phyloP scores from a whole-genome alignment of 2,329 filamentous ascomycete genomes.

The Trichoderma harzianum region DNA sequence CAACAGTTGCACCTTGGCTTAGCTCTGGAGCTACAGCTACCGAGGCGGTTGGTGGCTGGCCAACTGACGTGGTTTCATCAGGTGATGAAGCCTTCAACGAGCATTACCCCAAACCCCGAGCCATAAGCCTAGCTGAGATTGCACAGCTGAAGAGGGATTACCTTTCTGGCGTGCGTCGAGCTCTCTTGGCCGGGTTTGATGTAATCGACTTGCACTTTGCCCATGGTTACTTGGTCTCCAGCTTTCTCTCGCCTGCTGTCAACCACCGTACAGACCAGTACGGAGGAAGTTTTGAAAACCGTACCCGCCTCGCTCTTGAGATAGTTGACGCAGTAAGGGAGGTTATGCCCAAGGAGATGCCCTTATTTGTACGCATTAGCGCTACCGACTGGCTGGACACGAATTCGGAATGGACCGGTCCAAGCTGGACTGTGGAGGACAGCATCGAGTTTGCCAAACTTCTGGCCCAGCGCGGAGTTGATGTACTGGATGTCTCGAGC shows the following conservation, averaged over 20 bases:
- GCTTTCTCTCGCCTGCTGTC: slow-evolving; percentile 65
- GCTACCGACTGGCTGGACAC: slow-evolving; percentile 73
- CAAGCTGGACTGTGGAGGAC: slow-evolving; percentile 66
- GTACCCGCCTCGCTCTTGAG: slow-evolving; percentile 65
- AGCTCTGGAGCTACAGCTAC: slow-evolving; percentile 44
- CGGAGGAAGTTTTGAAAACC: slow-evolving; percentile 69
- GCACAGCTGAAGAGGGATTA: slow-evolving; percentile 59
- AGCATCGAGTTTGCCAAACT: slow-evolving; percentile 60
- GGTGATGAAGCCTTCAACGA: slow-evolving; percentile 52
- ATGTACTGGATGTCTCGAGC: slow-evolving; percentile 70
- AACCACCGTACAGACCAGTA: slow-evolving; percentile 68
- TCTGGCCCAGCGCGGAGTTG: slow-evolving; percentile 64
- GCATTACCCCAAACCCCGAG: slow-evolving; percentile 56
- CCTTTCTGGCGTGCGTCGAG: slow-evolving; percentile 49
- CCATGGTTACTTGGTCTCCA: slow-evolving; percentile 70
- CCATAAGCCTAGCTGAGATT: slow-evolving; percentile 64
- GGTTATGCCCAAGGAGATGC: slow-evolving; percentile 63
- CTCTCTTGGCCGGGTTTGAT: slow-evolving; percentile 63
- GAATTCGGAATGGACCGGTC: slow-evolving; percentile 48
- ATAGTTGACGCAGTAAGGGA: slow-evolving; percentile 59
- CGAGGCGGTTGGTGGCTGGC: slow-evolving; percentile 48
- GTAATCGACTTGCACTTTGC: slow-evolving; percentile 69
- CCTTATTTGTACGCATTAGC: slow-evolving; percentile 68
- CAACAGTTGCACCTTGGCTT: slow-evolving; percentile 60
- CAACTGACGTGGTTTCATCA: slow-evolving; percentile 45